phyloP scores from a whole-genome alignment of 2,329 filamentous ascomycete genomes.

The Fusarium tricinctum region DNA sequence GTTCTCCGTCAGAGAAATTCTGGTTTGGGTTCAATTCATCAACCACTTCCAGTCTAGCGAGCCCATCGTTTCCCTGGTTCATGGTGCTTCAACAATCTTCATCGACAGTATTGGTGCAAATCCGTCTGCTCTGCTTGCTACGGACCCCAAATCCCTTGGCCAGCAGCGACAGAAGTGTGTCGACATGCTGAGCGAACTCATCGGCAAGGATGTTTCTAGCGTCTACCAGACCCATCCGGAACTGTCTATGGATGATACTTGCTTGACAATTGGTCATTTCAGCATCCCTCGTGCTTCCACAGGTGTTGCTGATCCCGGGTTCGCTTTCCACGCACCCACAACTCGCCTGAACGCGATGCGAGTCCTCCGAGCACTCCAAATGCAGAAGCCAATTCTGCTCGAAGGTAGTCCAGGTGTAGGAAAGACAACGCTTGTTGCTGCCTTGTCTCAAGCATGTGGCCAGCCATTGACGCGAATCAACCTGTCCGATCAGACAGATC shows the following conservation, averaged over 20 bases:
- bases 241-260: slow-evolving; percentile 66
- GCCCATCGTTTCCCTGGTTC: slow-evolving; percentile 68
- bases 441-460: slow-evolving; percentile 83
- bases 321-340: slow-evolving; percentile 87
- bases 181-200: slow-evolving; percentile 75
- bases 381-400: slow-evolving; percentile 90
- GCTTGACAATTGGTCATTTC: slow-evolving; percentile 81
- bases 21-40: slow-evolving; percentile 94
- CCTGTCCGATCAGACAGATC: slow-evolving; percentile 95
- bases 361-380: slow-evolving; percentile 88
- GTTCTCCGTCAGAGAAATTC: slow-evolving; percentile 91
- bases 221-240: slow-evolving; percentile 76
- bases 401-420: slow-evolving; percentile 98
- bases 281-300: slow-evolving; percentile 68
- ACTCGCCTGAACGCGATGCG: slow-evolving; percentile 92
- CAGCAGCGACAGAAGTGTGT: slow-evolving; percentile 81
- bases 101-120: slow-evolving; percentile 96
- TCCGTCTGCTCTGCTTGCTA: slow-evolving; percentile 86
- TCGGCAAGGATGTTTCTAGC: slow-evolving; percentile 71
- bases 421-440: slow-evolving; percentile 93
- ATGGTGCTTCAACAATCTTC: slow-evolving; percentile 95
- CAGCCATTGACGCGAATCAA: slow-evolving; percentile 93
- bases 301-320: slow-evolving; percentile 52
- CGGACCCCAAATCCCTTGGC: slow-evolving; percentile 76
- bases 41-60: slow-evolving; percentile 73